Evolutionary conservation across 1,284 basidiomycete species (phyloP).

Genomic region (Tausonia pullulans): DNA sequence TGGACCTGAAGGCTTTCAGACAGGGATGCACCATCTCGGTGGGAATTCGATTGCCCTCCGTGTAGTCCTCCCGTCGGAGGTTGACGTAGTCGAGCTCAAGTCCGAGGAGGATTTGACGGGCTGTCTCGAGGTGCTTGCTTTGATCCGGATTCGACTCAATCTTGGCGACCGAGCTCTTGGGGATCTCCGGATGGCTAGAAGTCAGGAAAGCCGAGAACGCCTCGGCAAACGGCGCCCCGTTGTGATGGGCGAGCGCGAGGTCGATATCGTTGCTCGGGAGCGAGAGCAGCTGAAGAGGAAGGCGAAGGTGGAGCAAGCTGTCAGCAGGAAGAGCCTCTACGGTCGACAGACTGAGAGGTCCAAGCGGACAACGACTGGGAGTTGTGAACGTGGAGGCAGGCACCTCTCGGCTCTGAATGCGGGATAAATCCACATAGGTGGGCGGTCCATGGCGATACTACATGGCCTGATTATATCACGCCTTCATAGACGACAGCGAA

Average conservation of each 20-base stretch:
- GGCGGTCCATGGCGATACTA: too few species aligned
- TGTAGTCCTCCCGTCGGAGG: slow-evolving; percentile 83
- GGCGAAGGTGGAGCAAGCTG: slow-evolving; percentile 10
- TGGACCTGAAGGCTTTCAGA: background rate
- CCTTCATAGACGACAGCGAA: too few species aligned
- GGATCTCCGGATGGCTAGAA: slow-evolving; percentile 41
- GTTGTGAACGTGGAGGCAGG: too few species aligned
- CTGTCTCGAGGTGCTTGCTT: slow-evolving; percentile 96
- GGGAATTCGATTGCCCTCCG: slow-evolving; percentile 77
- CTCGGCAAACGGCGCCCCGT: slow-evolving; percentile 81
- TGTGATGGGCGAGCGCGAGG: slow-evolving; percentile 77
- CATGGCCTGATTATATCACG: too few species aligned
- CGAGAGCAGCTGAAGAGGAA: slow-evolving; percentile 56
- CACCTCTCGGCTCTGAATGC: too few species aligned
- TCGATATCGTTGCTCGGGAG: slow-evolving; percentile 85
- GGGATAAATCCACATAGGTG: too few species aligned
- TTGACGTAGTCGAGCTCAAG: slow-evolving; percentile 92
- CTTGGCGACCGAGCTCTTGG: slow-evolving; percentile 53
- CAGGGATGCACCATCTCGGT: slow-evolving; percentile 52
- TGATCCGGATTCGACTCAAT: slow-evolving; percentile 94
- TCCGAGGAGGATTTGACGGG: slow-evolving; percentile 71
- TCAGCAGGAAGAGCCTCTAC: too few species aligned
- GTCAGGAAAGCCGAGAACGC: slow-evolving; percentile 58
- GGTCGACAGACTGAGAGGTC: too few species aligned
- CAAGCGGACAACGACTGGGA: too few species aligned